Evolutionary conservation across 2,329 filamentous ascomycete genomes (phyloP).

Genomic region (Talaromyces sp.): DNA sequence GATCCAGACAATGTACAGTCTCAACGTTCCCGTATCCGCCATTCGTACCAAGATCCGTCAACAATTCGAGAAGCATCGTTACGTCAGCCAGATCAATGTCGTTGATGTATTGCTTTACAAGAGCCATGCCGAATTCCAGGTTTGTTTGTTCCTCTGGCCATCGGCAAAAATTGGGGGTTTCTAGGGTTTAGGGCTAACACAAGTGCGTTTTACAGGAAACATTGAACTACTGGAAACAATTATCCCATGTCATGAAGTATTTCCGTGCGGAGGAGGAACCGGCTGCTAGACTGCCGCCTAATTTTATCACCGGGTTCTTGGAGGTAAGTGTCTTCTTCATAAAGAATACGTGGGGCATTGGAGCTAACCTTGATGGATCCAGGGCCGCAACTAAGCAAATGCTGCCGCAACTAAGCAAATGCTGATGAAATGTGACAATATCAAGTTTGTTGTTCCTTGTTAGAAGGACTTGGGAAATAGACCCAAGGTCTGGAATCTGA

Average conservation of each 20-base stretch:
- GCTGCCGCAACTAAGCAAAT: slow-evolving; percentile 33
- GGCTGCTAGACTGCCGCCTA: slow-evolving; percentile 71
- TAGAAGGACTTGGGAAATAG: slow-evolving; percentile 19
- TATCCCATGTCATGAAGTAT: slow-evolving; percentile 92
- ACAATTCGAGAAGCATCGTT: slow-evolving; percentile 94
- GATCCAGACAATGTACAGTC: slow-evolving; percentile 94
- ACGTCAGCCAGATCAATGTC: slow-evolving; percentile 80
- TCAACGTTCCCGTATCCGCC: slow-evolving; percentile 80
- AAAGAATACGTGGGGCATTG: not conserved
- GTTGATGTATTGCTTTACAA: slow-evolving; percentile 88
- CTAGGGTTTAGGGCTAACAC: not conserved
- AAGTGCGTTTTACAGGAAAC: slow-evolving; percentile 65
- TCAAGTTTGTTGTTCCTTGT: slow-evolving; percentile 16
- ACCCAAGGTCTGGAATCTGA: slow-evolving; percentile 17
- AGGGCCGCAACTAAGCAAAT: slow-evolving; percentile 31
- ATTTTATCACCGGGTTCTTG: slow-evolving; percentile 91
- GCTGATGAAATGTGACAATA: slow-evolving; percentile 21
- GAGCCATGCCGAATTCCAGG: slow-evolving; percentile 92
- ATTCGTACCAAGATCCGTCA: slow-evolving; percentile 92
- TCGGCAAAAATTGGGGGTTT: not conserved
- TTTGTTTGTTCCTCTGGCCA: slow-evolving; percentile 38
- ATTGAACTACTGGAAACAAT: slow-evolving; percentile 98
- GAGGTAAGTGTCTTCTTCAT: slow-evolving; percentile 61
- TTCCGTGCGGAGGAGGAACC: slow-evolving; percentile 84
- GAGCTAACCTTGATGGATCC: not conserved